Evolutionary conservation across 768 basidiomycete genomes (phyloP), one percentile per base, ranked within the genome.

Genomic region (Coprinellus micaceus): DNA sequence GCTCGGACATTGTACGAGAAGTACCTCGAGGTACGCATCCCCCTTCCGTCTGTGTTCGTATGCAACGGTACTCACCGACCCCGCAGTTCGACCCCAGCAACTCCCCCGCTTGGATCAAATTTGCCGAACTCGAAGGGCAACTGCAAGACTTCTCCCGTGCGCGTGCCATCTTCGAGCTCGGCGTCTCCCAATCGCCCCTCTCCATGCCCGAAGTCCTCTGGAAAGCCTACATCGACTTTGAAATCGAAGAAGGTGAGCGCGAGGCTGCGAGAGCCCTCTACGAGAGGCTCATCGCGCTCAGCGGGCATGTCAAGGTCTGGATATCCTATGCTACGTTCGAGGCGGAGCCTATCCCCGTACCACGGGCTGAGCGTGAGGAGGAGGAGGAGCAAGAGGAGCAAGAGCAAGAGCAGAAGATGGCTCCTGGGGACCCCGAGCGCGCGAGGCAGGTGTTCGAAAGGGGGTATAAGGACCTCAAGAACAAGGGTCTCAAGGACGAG

Each of bases 161-260:
- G 2, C 88, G 96, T 13, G 94, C 88, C 4, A 94, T 98, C 65
- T 98, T 93, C 73, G 94, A 97, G 70, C 85, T 98, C 21, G 95
- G 89, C 5, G 82, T 92, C 22, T 79, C 86, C 6, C 95, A 97
- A 66, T 74, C 83, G 0, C 83, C 88, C 15, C 77, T 98, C 33
- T 92, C 94, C 48, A 96, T 96, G 94, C 96, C 96, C 2, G 96
- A 98, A 68, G 74, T 94, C 5, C 75, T 94, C 9, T 93, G 91
- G 91, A 94, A 96, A 69, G 91, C 93, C 4, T 98, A 93, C 70
- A 91, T 98, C 72, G 96, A 98, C 70, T 97, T 97, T 63, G 96
- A 98, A 72, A 85, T 88, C 55, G 90, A 91, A 58, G 94, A 97
- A 69, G 94, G 94, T 63, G 94, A 98, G 61, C 84, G 93, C 39